phyloP scores from a whole-genome alignment of 2,329 filamentous ascomycete genomes.

The Ophiocordyceps robertsii region DNA sequence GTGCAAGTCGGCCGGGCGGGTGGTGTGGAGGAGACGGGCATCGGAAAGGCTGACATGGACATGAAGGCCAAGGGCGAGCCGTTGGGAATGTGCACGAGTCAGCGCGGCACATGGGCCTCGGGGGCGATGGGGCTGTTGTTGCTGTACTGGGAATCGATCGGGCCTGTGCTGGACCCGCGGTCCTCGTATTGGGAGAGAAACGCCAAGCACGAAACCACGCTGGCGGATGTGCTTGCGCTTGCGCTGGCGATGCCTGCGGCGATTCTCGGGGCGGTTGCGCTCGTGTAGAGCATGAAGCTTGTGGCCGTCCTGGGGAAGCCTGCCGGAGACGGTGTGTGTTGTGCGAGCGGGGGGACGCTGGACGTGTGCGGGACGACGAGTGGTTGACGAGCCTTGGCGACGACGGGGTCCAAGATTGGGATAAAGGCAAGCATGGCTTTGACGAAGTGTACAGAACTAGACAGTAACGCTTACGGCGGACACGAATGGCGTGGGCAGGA shows the following conservation, averaged over 20 bases:
- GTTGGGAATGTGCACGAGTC: no score
- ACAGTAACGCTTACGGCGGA: no score
- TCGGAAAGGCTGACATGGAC: no score
- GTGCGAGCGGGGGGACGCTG: neutral
- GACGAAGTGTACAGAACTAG: no score
- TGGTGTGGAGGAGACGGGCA: neutral
- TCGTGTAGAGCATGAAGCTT: conserved; percentile 15
- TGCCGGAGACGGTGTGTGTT: neutral
- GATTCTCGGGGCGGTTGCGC: conserved; percentile 9
- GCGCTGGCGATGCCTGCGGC: conserved; percentile 14
- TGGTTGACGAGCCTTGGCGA: no score
- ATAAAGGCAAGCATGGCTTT: no score
- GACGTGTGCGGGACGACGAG: neutral
- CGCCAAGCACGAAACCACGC: conserved; percentile 9
- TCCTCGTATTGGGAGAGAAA: conserved; percentile 21
- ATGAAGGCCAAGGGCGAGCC: no score
- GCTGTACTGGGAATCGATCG: conserved; percentile 22
- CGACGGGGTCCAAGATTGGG: no score
- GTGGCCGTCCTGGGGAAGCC: conserved; percentile 7
- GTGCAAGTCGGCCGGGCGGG: conserved; percentile 10
- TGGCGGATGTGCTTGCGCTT: conserved; percentile 11
- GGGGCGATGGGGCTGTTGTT: conserved; percentile 3
- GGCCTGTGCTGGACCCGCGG: conserved; percentile 23
- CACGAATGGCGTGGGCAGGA: no score
- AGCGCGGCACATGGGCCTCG: no score